A percentile compares a stretch with the other conserved stretches of the same genome.
Evolutionary conservation across 352 stramenopile species (phyloP).

Genomic region (Phytophthora nicotianae): DNA sequence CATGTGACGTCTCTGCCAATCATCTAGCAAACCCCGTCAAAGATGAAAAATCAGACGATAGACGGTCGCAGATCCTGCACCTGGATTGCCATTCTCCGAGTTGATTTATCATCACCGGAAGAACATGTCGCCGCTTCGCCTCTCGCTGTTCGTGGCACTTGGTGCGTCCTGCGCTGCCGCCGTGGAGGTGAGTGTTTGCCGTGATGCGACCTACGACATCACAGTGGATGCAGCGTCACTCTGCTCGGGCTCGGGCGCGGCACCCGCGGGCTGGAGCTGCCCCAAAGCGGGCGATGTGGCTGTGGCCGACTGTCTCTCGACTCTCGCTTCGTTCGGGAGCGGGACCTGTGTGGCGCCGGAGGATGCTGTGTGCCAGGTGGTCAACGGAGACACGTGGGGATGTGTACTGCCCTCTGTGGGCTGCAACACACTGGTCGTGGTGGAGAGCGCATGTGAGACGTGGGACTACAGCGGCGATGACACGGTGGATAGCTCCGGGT

Average conservation of each 20-base stretch:
- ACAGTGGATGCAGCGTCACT: conserved; percentile 22
- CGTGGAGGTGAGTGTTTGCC: conserved; percentile 48
- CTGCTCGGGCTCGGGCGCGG: conserved; percentile 37
- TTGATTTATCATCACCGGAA: neutral
- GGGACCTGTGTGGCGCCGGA: conserved; percentile 42
- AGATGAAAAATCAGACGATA: conserved; percentile 25
- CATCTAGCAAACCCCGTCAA: conserved; percentile 15
- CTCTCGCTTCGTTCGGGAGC: conserved; percentile 36
- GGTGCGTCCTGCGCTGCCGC: conserved; percentile 3
- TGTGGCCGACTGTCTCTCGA: conserved; percentile 40
- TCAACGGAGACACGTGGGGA: conserved; percentile 44
- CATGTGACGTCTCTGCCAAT: conserved; percentile 17
- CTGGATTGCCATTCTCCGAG: conserved; percentile 16
- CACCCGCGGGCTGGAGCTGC: conserved; percentile 37
- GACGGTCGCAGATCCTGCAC: conserved; percentile 8
- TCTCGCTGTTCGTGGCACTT: conserved; percentile 21
- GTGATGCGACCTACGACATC: conserved; percentile 48
- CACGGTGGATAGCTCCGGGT: conserved; percentile 22
- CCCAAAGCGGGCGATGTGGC: conserved; percentile 41
- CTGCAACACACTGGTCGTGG: conserved; percentile 17
- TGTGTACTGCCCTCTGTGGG: conserved; percentile 50
- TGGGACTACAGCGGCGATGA: conserved; percentile 41
- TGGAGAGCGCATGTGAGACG: conserved; percentile 28
- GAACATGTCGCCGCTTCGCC: conserved; percentile 20
- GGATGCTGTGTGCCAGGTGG: conserved; percentile 40